A percentile compares a stretch with the other conserved stretches of the same genome.
Conservation (phyloP, 2,329 filamentous ascomycete genomes). For the Blastomyces parvus region DNA sequence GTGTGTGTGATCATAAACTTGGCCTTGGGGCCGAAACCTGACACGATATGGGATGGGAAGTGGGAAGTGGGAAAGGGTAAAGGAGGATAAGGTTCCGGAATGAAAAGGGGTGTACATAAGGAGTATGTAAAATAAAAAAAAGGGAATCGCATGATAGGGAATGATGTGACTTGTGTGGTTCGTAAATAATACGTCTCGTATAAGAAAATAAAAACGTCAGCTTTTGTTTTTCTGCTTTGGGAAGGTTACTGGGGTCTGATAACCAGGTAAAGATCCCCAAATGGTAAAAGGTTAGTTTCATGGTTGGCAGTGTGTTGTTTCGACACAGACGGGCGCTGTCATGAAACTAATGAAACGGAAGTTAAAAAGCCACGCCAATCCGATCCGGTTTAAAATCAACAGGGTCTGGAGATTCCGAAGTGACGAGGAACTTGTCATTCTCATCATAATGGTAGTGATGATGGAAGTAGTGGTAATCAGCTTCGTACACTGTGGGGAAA, state of each 20-base stretch:
- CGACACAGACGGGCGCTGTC: neutral
- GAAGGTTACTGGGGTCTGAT: neutral
- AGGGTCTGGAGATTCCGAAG: neutral
- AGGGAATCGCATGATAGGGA: neutral
- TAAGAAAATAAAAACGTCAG: neutral
- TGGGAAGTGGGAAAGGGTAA: neutral
- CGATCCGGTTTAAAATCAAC: constrained; percentile 11
- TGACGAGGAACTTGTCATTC: neutral
- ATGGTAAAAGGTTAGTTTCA: neutral
- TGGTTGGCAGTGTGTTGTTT: neutral
- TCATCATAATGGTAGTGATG: neutral
- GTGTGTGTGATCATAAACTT: neutral
- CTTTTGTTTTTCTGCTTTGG: neutral
- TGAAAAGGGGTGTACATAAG: neutral
- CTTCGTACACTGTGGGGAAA: constrained; percentile 22
- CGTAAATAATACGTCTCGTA: neutral
- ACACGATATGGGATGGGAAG: neutral
- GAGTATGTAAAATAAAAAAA: neutral
- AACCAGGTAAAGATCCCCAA: neutral
- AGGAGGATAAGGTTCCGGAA: neutral
- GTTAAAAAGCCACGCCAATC: constrained; percentile 27
- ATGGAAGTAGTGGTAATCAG: constrained; percentile 15
- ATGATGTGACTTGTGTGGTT: neutral
- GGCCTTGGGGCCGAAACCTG: neutral
- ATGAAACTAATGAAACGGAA: neutral